Evolutionary conservation across 169 alveolate genomes (phyloP).

Genomic region (Gregarina niphandrodes): DNA sequence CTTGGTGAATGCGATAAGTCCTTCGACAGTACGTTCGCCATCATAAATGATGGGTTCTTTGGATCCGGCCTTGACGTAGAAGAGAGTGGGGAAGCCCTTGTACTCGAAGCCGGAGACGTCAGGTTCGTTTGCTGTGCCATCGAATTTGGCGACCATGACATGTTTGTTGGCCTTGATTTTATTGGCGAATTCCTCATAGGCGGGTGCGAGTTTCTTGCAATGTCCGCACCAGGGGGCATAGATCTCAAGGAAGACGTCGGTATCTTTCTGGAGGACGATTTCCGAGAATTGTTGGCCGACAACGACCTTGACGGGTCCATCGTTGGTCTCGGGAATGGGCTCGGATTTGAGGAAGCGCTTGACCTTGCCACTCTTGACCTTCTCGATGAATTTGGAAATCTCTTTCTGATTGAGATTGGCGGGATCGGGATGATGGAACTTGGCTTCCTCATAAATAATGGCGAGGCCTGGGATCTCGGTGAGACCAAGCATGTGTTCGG

Average conservation of each 20-base stretch:
- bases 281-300: conserved; percentile 48
- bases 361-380: conserved; percentile 43
- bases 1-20: conserved; percentile 14
- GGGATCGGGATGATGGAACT: no score
- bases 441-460: conserved; percentile 13
- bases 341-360: conserved; percentile 53
- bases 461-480: conserved; percentile 28
- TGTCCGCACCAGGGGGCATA: conserved; percentile 94
- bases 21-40: conserved; percentile 20
- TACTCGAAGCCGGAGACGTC: conserved; percentile 18
- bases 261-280: conserved; percentile 41
- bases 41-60: conserved; percentile 19
- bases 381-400: conserved; percentile 29
- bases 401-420: background rate
- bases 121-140: conserved; percentile 59
- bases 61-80: conserved; percentile 22
- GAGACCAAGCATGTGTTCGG: conserved; percentile 12
- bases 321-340: conserved; percentile 51
- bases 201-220: conserved; percentile 60
- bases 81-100: conserved; percentile 24
- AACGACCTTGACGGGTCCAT: conserved; percentile 43
- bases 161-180: conserved; percentile 35
- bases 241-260: conserved; percentile 68
- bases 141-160: conserved; percentile 62
- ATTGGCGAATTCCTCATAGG: conserved; percentile 37